These are phyloP conservation scores for Roridomyces roridus DNA, from an alignment of 768 basidiomycete species.

Conservation along the genomic window DNA sequence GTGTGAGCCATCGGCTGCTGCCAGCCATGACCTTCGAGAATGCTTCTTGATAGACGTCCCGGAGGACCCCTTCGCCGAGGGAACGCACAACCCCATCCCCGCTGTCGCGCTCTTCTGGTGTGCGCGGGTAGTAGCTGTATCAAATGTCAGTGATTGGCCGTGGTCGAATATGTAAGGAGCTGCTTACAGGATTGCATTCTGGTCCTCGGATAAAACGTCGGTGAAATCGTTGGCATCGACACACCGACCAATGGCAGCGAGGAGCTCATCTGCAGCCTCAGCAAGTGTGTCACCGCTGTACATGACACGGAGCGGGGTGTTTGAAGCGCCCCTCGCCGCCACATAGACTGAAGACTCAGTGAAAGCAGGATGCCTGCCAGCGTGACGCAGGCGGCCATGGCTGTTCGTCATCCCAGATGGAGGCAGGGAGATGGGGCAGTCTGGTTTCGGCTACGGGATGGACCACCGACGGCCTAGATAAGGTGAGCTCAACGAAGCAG, in stretches of 20 bases:
- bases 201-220: not conserved
- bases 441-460: no score
- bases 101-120: no score
- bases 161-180: not conserved
- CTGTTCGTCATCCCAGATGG: not conserved
- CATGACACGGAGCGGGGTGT: not conserved
- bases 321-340: not conserved
- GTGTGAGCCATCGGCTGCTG: not conserved
- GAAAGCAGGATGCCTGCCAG: no score
- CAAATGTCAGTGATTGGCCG: no score
- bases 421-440: not conserved
- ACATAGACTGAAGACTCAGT: no score
- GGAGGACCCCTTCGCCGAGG: not conserved
- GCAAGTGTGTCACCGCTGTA: not conserved
- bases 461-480: no score
- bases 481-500: not conserved
- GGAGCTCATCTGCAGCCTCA: constrained; percentile 1
- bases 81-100: no score
- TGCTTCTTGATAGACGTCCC: not conserved
- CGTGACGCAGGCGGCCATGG: not conserved
- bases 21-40: not conserved
- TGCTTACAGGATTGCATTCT: not conserved
- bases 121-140: no score
- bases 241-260: not conserved
- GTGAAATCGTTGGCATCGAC: constrained; percentile 4